Base-by-base conservation (phyloP, 352 stramenopile species). In the Phytophthora rubi region DNA sequence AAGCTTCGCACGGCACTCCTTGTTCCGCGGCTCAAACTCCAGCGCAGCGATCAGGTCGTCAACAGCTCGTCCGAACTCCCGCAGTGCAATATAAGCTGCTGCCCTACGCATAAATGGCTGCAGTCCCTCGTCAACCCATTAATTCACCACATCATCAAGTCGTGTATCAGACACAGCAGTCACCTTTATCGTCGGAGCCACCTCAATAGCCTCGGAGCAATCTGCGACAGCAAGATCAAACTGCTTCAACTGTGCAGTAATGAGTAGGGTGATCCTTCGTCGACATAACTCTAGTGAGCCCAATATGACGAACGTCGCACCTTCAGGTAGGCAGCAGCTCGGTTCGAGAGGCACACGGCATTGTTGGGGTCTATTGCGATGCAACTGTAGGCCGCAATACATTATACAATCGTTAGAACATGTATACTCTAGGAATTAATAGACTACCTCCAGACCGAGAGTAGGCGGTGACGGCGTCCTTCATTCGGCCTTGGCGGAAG, bases 261-360 rank as follows among this genome's bases (percentile, higher is more conserved):
- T 21, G 0, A 18, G 4, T 4, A 18, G 3, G 13, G 0, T 26
- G n/a, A 37, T 4, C 6, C 49, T 3, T 10, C 62, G 3, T 12
- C 13, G 18, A 18, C 18, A 16, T 7, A 0, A 47, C 39, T 47
- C 1, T 3, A 16, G 4, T 4, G 39, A 47, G 13, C 6, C 13
- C 39, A 18, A 47, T 9, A 13, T 12, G 33, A 4, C 8, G 9
- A 26, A 26, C 23, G 23, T 39, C 39, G 9, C 32, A 89, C 85
- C 73, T 93, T 90, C 15, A 93, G 64, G 37, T 83, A 79, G 7
- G 81, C 82, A 23, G 83, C 83, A 35, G 85, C 85, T 65, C 85
- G 76, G 59, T 93, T 93, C n/a, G 83, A 90, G n/a, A 83, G 74
- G 10, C 74, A 80, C 53, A 85, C 52, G 16, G 79, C 75, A 32